Conservation (phyloP, 352 stramenopile species). For the Phytophthora megakarya region DNA sequence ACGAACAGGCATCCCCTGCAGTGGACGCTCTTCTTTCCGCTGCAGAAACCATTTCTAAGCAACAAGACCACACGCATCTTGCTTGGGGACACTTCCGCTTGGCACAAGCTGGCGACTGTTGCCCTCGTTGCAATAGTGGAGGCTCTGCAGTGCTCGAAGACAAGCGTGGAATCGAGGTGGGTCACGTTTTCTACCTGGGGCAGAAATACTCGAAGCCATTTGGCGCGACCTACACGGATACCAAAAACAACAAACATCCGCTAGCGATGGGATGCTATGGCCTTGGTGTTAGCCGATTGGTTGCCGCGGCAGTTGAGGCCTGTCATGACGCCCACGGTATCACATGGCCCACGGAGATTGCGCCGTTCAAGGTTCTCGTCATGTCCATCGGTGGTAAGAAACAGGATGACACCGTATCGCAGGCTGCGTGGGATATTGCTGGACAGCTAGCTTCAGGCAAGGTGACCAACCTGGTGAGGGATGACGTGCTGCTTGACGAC, state of each 20-base stretch:
- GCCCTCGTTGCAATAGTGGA: conserved; percentile 50
- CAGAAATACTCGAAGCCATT: conserved; percentile 90
- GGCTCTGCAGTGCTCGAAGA: conserved; percentile 48
- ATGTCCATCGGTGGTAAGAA: conserved; percentile 75
- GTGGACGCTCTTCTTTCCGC: conserved; percentile 29
- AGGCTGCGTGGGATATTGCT: conserved; percentile 55
- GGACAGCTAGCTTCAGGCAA: conserved; percentile 46
- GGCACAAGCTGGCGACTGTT: conserved; percentile 69
- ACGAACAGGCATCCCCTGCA: conserved; percentile 13
- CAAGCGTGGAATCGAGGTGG: conserved; percentile 89
- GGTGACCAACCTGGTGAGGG: conserved; percentile 34
- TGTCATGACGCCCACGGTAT: conserved; percentile 81
- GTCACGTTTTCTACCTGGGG: conserved; percentile 90
- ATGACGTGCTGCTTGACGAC: conserved; percentile 86
- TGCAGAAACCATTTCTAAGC: conserved; percentile 19
- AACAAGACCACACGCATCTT: conserved; percentile 22
- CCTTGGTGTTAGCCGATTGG: conserved; percentile 82
- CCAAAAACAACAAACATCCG: conserved; percentile 52
- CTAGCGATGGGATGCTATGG: conserved; percentile 92
- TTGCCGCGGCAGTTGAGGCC: conserved; percentile 82
- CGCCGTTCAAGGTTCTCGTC: conserved; percentile 81
- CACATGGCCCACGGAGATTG: conserved; percentile 80
- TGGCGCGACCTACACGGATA: conserved; percentile 57
- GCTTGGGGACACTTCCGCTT: conserved; percentile 62
- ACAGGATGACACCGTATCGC: conserved; percentile 49